Evolutionary conservation across 2,329 filamentous ascomycete species (phyloP).

Genomic region (Tolypocladium tundrense): DNA sequence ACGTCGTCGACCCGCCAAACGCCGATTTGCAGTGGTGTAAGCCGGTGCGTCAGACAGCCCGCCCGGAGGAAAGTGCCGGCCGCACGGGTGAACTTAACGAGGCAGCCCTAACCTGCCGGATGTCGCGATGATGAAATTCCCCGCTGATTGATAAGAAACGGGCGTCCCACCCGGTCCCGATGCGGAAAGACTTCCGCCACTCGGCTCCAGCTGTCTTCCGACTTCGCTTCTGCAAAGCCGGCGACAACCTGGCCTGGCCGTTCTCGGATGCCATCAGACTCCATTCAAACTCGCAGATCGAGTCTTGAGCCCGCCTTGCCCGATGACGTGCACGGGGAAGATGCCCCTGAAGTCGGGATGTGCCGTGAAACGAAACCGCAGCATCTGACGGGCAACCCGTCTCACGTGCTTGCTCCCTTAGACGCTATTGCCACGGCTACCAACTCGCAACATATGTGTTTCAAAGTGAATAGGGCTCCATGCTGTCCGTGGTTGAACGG

Average conservation of each 20-base stretch:
- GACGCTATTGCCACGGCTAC: not conserved
- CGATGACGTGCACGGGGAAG: not conserved
- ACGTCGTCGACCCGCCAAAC: not conserved
- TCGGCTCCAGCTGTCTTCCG: not conserved
- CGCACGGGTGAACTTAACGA: not conserved
- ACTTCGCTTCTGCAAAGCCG: not conserved
- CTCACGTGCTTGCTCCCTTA: not conserved
- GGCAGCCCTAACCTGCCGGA: not conserved
- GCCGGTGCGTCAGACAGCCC: not conserved
- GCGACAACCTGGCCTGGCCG: not conserved
- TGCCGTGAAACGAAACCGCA: too few species aligned
- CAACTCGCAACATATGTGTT: not conserved
- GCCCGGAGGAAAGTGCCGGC: not conserved
- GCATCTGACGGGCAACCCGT: not conserved
- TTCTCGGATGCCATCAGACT: not conserved
- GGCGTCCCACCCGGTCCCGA: not conserved
- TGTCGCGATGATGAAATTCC: not conserved
- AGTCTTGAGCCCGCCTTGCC: not conserved
- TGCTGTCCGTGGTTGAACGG: not conserved
- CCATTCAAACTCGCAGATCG: not conserved
- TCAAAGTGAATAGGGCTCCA: not conserved
- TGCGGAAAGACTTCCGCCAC: not conserved
- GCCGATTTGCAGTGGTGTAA: not conserved
- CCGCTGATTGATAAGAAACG: slow-evolving; percentile 6
- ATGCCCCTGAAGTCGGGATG: not conserved